A percentile compares a stretch with the other conserved stretches of the same genome.
phyloP scores from a whole-genome alignment of 257 asterid species.

The Solanum peruvianum region DNA sequence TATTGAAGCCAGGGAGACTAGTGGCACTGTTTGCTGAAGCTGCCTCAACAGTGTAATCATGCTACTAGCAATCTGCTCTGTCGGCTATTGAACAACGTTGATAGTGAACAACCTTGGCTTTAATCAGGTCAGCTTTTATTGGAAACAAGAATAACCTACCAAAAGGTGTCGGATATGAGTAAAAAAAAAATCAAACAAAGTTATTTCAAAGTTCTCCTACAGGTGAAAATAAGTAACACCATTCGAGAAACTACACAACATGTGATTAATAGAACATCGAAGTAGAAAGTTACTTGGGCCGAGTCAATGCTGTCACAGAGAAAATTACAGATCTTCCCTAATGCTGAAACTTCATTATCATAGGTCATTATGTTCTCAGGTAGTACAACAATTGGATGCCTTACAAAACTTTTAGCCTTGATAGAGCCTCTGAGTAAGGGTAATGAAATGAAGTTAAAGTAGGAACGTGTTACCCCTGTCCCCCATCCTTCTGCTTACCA shows the following conservation, averaged over 20 bases:
- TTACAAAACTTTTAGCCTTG: conserved; percentile 26
- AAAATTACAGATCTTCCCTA: conserved; percentile 80
- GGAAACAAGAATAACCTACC: conserved; percentile 85
- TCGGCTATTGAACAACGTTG: conserved; percentile 73
- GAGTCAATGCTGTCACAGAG: conserved; percentile 88
- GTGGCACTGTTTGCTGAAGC: conserved; percentile 42
- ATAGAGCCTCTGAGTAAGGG: conserved; percentile 27
- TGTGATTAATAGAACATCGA: no score
- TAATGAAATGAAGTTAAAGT: no score
- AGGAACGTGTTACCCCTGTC: no score
- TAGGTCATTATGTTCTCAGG: conserved; percentile 82
- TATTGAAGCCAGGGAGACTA: no score
- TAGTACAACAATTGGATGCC: conserved; percentile 51
- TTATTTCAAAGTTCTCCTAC: background rate
- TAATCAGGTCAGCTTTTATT: conserved; percentile 67
- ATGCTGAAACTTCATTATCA: conserved; percentile 90
- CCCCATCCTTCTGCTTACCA: no score
- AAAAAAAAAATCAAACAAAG: background rate
- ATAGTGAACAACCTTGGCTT: conserved; percentile 66
- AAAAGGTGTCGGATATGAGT: background rate
- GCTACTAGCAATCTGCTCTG: conserved; percentile 66
- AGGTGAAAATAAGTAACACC: background rate
- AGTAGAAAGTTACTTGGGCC: conserved; percentile 41
- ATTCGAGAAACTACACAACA: background rate
- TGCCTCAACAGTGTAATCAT: conserved; percentile 74